A percentile compares a stretch with the other conserved stretches of the same genome.
Conservation (phyloP, 768 basidiomycete genomes). For the Agaricus subrufescens region DNA sequence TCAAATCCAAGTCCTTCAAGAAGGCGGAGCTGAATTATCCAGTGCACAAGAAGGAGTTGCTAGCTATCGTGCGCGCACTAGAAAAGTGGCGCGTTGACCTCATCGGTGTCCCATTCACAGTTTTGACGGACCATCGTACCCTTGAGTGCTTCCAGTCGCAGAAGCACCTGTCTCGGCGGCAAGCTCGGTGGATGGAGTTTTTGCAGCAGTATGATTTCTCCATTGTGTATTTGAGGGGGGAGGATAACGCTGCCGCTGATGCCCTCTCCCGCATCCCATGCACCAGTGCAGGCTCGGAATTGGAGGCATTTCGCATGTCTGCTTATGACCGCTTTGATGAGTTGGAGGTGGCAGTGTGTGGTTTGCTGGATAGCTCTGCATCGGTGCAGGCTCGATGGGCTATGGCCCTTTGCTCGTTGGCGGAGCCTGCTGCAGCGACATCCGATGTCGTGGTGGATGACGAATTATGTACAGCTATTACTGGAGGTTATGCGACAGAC, state of each 20-base stretch:
- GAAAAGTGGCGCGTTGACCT: constrained; percentile 19
- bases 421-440: not conserved
- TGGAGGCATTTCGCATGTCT: too few relatives aligned
- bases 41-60: constrained; percentile 30
- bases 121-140: constrained; percentile 32
- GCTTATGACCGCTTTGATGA: constrained; percentile 15
- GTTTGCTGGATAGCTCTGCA: too few relatives aligned
- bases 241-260: too few relatives aligned
- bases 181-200: constrained; percentile 27
- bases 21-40: constrained; percentile 28
- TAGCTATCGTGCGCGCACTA: constrained; percentile 27
- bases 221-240: too few relatives aligned
- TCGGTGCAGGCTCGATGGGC: too few relatives aligned
- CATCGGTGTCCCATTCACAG: constrained; percentile 14
- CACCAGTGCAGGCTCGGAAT: too few relatives aligned
- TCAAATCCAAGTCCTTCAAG: constrained; percentile 21
- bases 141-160: constrained; percentile 27
- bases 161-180: constrained; percentile 22
- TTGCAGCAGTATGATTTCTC: constrained; percentile 12
- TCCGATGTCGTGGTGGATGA: not conserved
- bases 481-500: not conserved
- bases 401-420: too few relatives aligned
- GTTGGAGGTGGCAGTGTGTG: constrained; percentile 28
- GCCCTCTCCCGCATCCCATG: too few relatives aligned
- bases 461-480: not conserved